Percentiles rank a stretch among this genome's conserved stretches.
Conservation (phyloP, 768 basidiomycete species). For the Russula foetens region DNA sequence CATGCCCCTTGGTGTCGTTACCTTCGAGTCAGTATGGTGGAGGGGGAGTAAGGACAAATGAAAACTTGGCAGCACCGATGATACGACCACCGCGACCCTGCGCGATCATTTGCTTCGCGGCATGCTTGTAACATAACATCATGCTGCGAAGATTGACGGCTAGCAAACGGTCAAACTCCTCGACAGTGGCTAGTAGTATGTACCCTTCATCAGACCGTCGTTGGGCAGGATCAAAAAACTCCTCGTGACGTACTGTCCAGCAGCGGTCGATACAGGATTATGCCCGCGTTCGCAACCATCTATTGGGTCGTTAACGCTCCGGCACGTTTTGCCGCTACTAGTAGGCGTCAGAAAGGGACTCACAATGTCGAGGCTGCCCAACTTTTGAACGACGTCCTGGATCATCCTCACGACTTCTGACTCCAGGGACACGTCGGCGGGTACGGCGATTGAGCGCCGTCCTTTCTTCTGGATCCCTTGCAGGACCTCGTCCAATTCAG, state of each 20-base stretch:
- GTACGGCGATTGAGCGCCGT: constrained; percentile 3
- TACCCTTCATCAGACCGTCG: not conserved
- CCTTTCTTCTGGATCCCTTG: constrained; percentile 8
- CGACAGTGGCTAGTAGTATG: constrained; percentile 2
- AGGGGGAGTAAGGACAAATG: not conserved
- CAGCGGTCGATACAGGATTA: not conserved
- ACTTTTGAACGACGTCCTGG: not conserved
- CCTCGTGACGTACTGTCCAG: not conserved
- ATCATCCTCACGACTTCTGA: constrained; percentile 3
- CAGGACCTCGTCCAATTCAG: not conserved
- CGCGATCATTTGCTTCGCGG: constrained; percentile 22
- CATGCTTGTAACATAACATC: constrained; percentile 23
- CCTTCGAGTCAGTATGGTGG: not conserved
- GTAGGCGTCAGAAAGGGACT: not conserved
- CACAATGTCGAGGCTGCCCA: constrained; percentile 16
- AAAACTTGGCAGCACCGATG: not conserved
- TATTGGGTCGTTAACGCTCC: too few species aligned
- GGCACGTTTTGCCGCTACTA: not conserved
- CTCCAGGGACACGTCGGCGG: constrained; percentile 13
- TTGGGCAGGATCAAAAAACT: too few species aligned
- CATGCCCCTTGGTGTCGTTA: constrained; percentile 1
- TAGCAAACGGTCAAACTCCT: constrained; percentile 3
- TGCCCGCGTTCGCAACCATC: constrained; percentile 20
- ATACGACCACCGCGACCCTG: constrained; percentile 17
- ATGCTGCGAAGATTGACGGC: constrained; percentile 11